Evolutionary conservation across 1,139 yeast genomes (phyloP), one percentile per base, ranked within the genome.

Genomic region (Saccharomyces hybrid): DNA sequence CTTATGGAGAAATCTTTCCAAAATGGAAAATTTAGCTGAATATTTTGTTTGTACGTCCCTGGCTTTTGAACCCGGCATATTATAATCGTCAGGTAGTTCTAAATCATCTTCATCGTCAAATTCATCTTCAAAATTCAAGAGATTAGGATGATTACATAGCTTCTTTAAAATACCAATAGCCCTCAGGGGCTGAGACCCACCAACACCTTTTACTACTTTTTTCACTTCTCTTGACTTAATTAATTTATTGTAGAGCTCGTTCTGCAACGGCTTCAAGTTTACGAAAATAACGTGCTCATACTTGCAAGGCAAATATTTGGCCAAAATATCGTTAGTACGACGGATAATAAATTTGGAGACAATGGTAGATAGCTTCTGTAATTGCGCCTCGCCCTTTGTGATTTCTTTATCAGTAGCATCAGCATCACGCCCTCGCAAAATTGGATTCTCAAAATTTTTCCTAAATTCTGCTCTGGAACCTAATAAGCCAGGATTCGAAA

Each of bases 241-340:
- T 61, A 88, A 88, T 64, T 85, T 85, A 55, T 81, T 75, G 66
- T 93, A 93, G 2, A 93, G 70, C 2, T 76, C 71, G 54, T 76
- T 74, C 69, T 93, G 99, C 73, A 91, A 78, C 1, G 90, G 90
- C 1, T 95, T 80, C 55, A 93, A 74, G 31, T 85, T 85, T 55
- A 95, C 91, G 68, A 93, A 93, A 14, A 93, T 85, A 47, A 93
- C 99, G 70, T 93, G 96, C 69, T 93, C 99, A 68, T 90, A 91
- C 69, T 93, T 93, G 60, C 95, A 88, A 0, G 99, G 99, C 55
- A 93, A 76, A 66, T 93, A 93, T 71, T 93, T 93, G 47, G 97
- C 86, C 56, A 93, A 76, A 62, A 93, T 88, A 71, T 95, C 99
- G 71, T 93, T 93, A 0, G 99, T 91, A 67, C 99, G 83, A 67